phyloP scores from a whole-genome alignment of 345 rosid genomes.

The Cardamine occulta region DNA sequence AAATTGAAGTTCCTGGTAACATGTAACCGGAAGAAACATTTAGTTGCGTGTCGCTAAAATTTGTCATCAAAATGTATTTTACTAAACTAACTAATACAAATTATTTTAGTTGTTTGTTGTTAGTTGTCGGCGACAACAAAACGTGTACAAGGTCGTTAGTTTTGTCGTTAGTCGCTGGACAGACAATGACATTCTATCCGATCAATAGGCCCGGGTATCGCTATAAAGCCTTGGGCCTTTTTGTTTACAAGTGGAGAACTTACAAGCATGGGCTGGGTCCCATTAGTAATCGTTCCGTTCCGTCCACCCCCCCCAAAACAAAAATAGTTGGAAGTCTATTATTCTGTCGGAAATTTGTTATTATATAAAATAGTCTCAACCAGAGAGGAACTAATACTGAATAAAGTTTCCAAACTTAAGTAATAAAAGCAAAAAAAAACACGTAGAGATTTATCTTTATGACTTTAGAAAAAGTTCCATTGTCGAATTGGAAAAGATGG shows the following conservation, averaged over 20 bases:
- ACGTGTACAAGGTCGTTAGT: conserved; percentile 8
- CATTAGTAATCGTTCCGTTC: not conserved
- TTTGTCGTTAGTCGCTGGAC: not conserved
- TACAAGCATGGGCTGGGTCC: conserved; percentile 16
- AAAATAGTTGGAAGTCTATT: conserved; percentile 4
- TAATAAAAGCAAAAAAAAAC: no score
- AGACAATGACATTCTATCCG: not conserved
- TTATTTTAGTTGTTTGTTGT: not conserved
- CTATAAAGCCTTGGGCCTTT: not conserved
- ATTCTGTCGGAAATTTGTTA: conserved; percentile 24
- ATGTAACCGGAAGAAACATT: not conserved
- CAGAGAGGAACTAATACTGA: not conserved
- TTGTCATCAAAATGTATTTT: not conserved
- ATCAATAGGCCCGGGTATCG: conserved; percentile 15
- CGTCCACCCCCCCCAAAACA: no score
- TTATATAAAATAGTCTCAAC: not conserved
- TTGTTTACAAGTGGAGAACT: conserved; percentile 9
- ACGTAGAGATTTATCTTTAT: not conserved
- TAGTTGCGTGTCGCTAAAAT: not conserved
- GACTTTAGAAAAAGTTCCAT: conserved; percentile 9
- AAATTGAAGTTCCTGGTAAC: no score
- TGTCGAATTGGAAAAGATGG: conserved; percentile 32
- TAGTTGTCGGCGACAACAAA: not conserved
- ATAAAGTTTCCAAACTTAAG: not conserved
- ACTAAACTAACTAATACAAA: not conserved